Conservation (phyloP, 768 basidiomycete genomes). For the Phaffia tasmanica region DNA sequence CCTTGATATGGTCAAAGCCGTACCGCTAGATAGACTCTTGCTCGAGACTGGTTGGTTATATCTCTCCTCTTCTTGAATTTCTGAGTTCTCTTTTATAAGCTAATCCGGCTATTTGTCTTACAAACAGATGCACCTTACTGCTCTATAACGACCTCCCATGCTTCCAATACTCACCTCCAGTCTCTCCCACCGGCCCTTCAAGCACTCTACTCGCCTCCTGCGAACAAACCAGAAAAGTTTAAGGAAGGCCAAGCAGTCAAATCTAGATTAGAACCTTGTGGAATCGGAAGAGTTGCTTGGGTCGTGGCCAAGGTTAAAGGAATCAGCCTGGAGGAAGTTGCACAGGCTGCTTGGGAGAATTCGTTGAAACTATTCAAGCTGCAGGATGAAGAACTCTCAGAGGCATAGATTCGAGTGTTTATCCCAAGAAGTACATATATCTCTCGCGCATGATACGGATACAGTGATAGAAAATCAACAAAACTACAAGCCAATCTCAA, state of each 20-base stretch:
- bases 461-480: too few relatives aligned
- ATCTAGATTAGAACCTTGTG: slow-evolving; percentile 62
- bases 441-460: too few relatives aligned
- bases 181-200: slow-evolving; percentile 45
- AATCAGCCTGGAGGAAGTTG: slow-evolving; percentile 48
- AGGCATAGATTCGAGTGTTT: neutral
- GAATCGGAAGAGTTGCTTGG: slow-evolving; percentile 62
- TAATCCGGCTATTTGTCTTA: neutral
- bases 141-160: slow-evolving; percentile 55
- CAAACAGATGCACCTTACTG: slow-evolving; percentile 48
- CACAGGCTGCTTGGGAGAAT: slow-evolving; percentile 53
- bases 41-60: slow-evolving; percentile 58
- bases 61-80: neutral
- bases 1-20: slow-evolving; percentile 46
- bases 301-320: slow-evolving; percentile 47
- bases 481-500: too few relatives aligned
- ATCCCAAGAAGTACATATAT: too few relatives aligned
- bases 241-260: slow-evolving; percentile 54
- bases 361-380: slow-evolving; percentile 52
- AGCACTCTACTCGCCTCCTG: slow-evolving; percentile 46
- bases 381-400: slow-evolving; percentile 33
- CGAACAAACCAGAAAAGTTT: slow-evolving; percentile 52
- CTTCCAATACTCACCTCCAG: slow-evolving; percentile 47
- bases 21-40: slow-evolving; percentile 53
- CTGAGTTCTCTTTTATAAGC: neutral